A percentile compares a stretch with the other conserved stretches of the same genome.
Evolutionary conservation across 2,329 filamentous ascomycete species (phyloP).

Genomic region (Pseudogymnoascus sp.): DNA sequence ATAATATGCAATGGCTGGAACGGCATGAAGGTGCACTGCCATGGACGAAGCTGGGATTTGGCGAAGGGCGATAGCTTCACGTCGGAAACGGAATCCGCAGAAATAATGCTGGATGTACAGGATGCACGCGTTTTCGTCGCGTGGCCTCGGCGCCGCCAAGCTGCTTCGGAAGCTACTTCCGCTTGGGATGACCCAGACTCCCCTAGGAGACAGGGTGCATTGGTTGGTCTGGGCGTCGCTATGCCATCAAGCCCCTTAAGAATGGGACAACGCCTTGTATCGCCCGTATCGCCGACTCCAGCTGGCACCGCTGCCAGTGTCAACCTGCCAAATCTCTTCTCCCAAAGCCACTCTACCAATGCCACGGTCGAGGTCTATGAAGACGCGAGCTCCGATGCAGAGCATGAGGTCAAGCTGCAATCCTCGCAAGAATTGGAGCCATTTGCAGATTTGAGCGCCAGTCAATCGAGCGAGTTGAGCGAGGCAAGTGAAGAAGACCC

Average conservation of each 20-base stretch:
- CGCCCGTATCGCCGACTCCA: conserved; percentile 69
- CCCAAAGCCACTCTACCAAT: conserved; percentile 35
- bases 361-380: conserved; percentile 64
- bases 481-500: conserved; percentile 59
- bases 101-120: conserved; percentile 94
- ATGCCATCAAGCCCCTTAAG: conserved; percentile 57
- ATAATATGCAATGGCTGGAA: conserved; percentile 95
- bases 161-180: conserved; percentile 45
- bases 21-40: conserved; percentile 85
- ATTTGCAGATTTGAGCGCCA: conserved; percentile 14
- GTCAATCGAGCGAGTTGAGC: conserved; percentile 47
- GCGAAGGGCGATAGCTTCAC: conserved; percentile 83
- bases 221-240: conserved; percentile 29
- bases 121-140: conserved; percentile 82
- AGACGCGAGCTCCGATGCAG: conserved; percentile 53
- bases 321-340: conserved; percentile 23
- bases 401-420: conserved; percentile 30
- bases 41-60: conserved; percentile 78
- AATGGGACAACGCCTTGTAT: conserved; percentile 51
- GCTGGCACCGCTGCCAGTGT: conserved; percentile 19
- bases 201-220: conserved; percentile 43
- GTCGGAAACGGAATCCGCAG: conserved; percentile 77
- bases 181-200: conserved; percentile 56
- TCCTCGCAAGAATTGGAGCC: conserved; percentile 18
- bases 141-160: conserved; percentile 61